Base-by-base conservation (phyloP, 768 basidiomycete genomes). In the Lentinula edodes region DNA sequence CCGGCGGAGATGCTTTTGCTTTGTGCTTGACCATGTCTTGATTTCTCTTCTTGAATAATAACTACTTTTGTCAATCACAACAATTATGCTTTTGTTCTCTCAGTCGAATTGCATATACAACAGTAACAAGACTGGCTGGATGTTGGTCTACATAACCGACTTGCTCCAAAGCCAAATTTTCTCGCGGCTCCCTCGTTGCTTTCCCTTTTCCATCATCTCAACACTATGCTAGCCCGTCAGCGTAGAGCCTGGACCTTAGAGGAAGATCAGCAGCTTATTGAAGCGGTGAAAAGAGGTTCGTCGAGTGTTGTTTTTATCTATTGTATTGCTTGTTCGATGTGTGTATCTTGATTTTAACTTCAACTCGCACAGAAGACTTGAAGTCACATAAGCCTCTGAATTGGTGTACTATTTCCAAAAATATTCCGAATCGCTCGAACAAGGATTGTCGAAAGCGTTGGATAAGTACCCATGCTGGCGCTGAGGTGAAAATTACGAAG, bases 391-490 rank as follows among this genome's bases (percentile, higher is more conserved):
- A 81, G 62, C 84, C 84, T 20, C 82, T 83, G 53, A 84, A 83
- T 63, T 85, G 84, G 84, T 81, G 83, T 70, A 82, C 81, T 38
- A 84, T 85, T 58, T 80, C 83, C n/a, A 81, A 83, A 65, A 82
- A 84, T 67, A 82, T 85, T 5, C 84, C 83, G 9, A 81, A 84
- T 66, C 75, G 84, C 59, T 84, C 82, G 20, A 85, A 85, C 75
- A 85, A 85, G 66, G 84, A 85, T 68, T 85, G 84, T 68, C 77
- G 84, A 64, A 85, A 85, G 67, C 76, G 84, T 12, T 85, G 83
- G 83, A 84, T 83, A 63, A 82, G 83, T 1, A 84, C 83, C 73
- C 83, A 84, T 82, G 82, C 81, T 61, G 79, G 81, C 13, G 80
- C 82, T 12, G 80, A 82, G 68, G 81, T 84, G 28, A 80, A 82